Conservation (phyloP, 2,329 filamentous ascomycete species). For the Aspergillaceae sp. region DNA sequence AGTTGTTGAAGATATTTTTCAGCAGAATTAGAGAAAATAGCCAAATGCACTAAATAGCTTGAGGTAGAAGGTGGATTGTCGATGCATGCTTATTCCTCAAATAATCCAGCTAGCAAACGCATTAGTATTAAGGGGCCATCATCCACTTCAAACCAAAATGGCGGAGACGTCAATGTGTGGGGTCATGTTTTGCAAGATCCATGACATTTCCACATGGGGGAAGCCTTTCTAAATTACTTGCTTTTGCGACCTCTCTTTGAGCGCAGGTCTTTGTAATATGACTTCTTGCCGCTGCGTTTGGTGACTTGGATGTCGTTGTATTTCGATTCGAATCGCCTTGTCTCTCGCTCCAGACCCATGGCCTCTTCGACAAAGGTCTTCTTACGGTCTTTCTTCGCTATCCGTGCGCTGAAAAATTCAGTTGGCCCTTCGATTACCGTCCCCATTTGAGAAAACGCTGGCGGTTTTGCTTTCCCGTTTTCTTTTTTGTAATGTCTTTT, state of each 20-base stretch:
- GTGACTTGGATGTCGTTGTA: constrained; percentile 74
- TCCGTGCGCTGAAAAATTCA: constrained; percentile 71
- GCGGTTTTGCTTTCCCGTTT: constrained; percentile 57
- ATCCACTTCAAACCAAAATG: too few relatives aligned
- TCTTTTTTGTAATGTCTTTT: constrained; percentile 91
- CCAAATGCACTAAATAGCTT: not conserved
- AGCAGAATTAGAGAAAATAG: constrained; percentile 4
- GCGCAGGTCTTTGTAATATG: constrained; percentile 74
- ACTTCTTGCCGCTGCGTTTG: constrained; percentile 83
- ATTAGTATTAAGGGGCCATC: too few relatives aligned
- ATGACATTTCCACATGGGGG: not conserved
- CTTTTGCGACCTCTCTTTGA: constrained; percentile 40
- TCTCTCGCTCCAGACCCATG: constrained; percentile 57
- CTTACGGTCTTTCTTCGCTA: constrained; percentile 82
- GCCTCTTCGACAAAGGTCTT: constrained; percentile 79
- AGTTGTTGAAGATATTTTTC: constrained; percentile 23
- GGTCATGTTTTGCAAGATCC: not conserved
- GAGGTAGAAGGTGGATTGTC: too few relatives aligned
- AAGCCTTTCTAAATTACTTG: constrained; percentile 12
- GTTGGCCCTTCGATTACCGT: constrained; percentile 81
- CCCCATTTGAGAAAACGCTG: constrained; percentile 80
- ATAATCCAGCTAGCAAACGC: too few relatives aligned
- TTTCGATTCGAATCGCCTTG: constrained; percentile 71
- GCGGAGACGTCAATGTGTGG: too few relatives aligned
- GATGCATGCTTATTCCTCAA: too few relatives aligned